These are phyloP conservation scores for Ceratobasidium theobromae DNA, from an alignment of 1,284 basidiomycete genomes.

Conservation along the genomic window DNA sequence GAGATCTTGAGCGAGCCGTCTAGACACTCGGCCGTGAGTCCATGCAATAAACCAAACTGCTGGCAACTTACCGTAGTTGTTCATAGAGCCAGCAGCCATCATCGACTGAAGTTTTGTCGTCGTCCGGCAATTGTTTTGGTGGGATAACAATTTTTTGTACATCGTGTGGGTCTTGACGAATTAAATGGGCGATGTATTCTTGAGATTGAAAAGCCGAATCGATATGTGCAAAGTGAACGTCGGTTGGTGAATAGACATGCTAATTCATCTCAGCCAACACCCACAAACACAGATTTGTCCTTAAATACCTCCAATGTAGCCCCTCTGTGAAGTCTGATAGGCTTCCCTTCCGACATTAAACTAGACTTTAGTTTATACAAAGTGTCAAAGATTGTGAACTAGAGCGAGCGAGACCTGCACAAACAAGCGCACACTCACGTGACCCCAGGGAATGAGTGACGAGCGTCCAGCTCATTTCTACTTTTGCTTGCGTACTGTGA, in stretches of 20 bases:
- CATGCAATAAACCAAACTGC: background rate
- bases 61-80: constrained; percentile 72
- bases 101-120: constrained; percentile 64
- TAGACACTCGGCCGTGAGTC: constrained; percentile 41
- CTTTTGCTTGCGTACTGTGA: too few relatives aligned
- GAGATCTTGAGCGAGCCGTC: constrained; percentile 90
- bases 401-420: background rate
- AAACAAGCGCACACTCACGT: background rate
- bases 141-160: constrained; percentile 79
- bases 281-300: background rate
- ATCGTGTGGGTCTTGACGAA: constrained; percentile 84
- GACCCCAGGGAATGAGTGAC: background rate
- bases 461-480: too few relatives aligned
- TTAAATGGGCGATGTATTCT: constrained; percentile 89
- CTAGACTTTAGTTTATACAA: background rate
- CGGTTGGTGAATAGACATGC: constrained; percentile 17
- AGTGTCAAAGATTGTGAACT: background rate
- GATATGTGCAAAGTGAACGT: constrained; percentile 42
- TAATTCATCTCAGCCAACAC: background rate
- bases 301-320: constrained; percentile 19
- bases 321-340: background rate
- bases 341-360: constrained; percentile 3
- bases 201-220: constrained; percentile 94
- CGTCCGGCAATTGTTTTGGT: constrained; percentile 50
- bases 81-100: constrained; percentile 94